Percentiles rank a stretch among this genome's conserved stretches.
Evolutionary conservation across 225 moss, liverwort and hornwort species (phyloP).

Genomic region (Rhytidiadelphus loreus): DNA sequence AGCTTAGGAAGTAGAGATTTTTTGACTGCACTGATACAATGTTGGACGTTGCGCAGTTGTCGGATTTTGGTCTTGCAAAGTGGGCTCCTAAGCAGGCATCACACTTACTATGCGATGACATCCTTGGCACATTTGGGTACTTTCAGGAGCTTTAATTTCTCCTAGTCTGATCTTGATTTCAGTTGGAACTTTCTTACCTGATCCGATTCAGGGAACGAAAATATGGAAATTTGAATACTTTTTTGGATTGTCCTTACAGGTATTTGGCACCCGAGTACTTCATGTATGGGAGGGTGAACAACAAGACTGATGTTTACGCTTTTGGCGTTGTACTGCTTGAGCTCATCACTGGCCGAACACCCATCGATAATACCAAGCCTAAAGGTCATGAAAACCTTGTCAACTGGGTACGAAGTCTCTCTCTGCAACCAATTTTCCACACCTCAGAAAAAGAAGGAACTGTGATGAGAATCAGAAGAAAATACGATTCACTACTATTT

Average conservation of each 20-base stretch:
- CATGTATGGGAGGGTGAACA: conserved; percentile 49
- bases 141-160: not conserved
- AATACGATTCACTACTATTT: not conserved
- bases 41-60: conserved; percentile 20
- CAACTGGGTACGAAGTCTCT: conserved; percentile 28
- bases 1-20: not conserved
- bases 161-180: not conserved
- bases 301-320: conserved; percentile 53
- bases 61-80: conserved; percentile 58
- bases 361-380: conserved; percentile 36
- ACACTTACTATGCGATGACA: conserved; percentile 37
- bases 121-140: conserved; percentile 60
- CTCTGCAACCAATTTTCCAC: not conserved
- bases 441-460: not conserved
- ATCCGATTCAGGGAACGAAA: not conserved
- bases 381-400: conserved; percentile 67
- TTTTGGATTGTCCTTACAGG: not conserved
- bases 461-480: not conserved
- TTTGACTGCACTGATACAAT: not conserved
- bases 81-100: conserved; percentile 42
- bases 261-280: conserved; percentile 65
- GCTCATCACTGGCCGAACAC: conserved; percentile 41
- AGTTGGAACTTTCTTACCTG: not conserved
- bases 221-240: not conserved
- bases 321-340: conserved; percentile 58